phyloP scores from a whole-genome alignment of 1,139 yeast species.

The Diutina siamensis region DNA sequence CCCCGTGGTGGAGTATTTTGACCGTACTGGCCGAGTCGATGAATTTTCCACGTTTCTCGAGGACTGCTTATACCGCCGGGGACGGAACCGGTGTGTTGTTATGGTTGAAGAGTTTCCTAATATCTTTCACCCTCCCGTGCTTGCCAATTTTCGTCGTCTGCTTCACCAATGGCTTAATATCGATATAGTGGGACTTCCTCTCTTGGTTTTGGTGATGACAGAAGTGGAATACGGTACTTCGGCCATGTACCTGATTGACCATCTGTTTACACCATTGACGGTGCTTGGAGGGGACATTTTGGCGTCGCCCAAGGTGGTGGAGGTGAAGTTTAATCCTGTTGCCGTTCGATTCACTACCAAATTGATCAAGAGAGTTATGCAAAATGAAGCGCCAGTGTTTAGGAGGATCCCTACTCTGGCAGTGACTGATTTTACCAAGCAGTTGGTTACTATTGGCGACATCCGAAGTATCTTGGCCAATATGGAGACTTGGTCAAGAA shows the following conservation, averaged over 20 bases:
- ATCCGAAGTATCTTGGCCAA: conserved; percentile 4
- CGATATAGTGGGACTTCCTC: background rate
- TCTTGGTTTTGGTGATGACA: background rate
- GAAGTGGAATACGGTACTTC: conserved; percentile 2
- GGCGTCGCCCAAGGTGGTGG: background rate
- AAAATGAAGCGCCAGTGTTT: background rate
- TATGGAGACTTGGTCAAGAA: background rate
- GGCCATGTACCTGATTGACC: background rate
- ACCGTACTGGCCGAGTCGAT: background rate
- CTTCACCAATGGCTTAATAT: background rate
- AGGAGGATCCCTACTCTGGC: background rate
- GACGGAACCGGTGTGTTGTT: background rate
- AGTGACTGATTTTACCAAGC: background rate
- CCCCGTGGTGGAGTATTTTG: conserved; percentile 3
- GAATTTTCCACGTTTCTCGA: background rate
- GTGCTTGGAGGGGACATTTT: background rate
- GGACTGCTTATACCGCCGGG: background rate
- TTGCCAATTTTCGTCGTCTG: background rate
- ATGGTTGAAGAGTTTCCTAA: conserved; percentile 4
- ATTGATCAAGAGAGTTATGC: background rate
- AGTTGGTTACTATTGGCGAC: background rate
- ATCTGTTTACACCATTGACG: background rate
- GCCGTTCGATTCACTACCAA: conserved; percentile 1
- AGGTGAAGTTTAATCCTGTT: background rate
- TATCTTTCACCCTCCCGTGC: background rate